These are phyloP conservation scores for Chlorella ohadii DNA, from an alignment of 139 green algal genomes.

Conservation along the genomic window DNA sequence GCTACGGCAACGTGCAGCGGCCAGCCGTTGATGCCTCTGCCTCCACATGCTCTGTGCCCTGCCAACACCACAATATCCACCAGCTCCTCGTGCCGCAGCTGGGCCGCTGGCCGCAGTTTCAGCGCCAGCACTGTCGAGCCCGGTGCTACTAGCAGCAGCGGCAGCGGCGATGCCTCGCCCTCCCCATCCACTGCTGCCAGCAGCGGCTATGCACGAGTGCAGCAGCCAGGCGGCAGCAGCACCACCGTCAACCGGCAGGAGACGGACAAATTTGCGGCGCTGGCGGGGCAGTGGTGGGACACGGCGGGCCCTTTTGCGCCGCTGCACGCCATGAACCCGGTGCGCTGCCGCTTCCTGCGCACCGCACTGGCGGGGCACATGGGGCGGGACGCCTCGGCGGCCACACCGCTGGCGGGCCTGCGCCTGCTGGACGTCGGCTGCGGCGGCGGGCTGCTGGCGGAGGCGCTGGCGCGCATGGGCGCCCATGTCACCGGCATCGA, in stretches of 20 bases:
- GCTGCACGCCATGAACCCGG: slow-evolving; percentile 90
- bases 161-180: neutral
- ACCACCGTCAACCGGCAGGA: slow-evolving; percentile 71
- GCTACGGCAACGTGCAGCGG: no score
- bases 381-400: slow-evolving; percentile 11
- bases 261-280: slow-evolving; percentile 81
- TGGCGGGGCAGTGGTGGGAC: slow-evolving; percentile 87
- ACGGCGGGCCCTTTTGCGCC: slow-evolving; percentile 74
- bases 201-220: neutral
- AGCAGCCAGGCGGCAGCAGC: neutral
- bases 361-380: slow-evolving; percentile 58
- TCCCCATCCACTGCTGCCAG: neutral
- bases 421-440: slow-evolving; percentile 90
- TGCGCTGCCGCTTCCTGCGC: slow-evolving; percentile 80
- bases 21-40: no score
- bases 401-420: slow-evolving; percentile 50
- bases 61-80: no score
- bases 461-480: slow-evolving; percentile 84
- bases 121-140: no score
- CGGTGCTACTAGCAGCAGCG: neutral
- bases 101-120: no score
- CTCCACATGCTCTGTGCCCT: no score
- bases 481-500: slow-evolving; percentile 74
- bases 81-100: no score
- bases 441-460: slow-evolving; percentile 86